Conservation (phyloP, 495 filamentous ascomycete genomes). For the Annulohypoxylon nitens region DNA sequence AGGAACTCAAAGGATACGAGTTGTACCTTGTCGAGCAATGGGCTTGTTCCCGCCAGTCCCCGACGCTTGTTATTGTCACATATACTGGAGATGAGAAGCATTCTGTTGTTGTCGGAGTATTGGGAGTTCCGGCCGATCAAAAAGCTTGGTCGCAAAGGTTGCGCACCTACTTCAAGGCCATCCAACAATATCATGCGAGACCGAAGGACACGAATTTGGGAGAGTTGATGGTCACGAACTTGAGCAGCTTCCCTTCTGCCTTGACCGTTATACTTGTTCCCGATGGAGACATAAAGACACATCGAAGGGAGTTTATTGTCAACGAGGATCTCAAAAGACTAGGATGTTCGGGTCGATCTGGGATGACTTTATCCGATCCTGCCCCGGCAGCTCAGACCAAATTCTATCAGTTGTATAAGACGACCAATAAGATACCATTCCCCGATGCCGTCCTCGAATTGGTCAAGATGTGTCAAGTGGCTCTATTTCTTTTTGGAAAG, state of each 20-base stretch:
- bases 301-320: slow-evolving; percentile 89
- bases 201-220: slow-evolving; percentile 86
- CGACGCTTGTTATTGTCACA: slow-evolving; percentile 91
- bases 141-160: slow-evolving; percentile 82
- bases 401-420: slow-evolving; percentile 90
- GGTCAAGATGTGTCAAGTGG: slow-evolving; percentile 92
- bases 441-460: slow-evolving; percentile 85
- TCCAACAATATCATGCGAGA: slow-evolving; percentile 85
- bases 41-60: slow-evolving; percentile 91
- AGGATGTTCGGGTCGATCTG: slow-evolving; percentile 90
- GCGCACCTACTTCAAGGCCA: slow-evolving; percentile 85
- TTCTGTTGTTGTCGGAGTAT: slow-evolving; percentile 79
- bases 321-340: slow-evolving; percentile 95
- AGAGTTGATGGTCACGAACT: slow-evolving; percentile 91
- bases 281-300: slow-evolving; percentile 83
- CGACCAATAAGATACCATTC: slow-evolving; percentile 81
- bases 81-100: slow-evolving; percentile 91
- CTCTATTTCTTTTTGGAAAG: slow-evolving; percentile 88
- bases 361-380: slow-evolving; percentile 81
- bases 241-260: slow-evolving; percentile 88
- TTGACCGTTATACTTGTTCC: slow-evolving; percentile 91
- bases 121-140: slow-evolving; percentile 87
- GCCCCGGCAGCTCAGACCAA: slow-evolving; percentile 86
- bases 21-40: slow-evolving; percentile 97
- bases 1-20: slow-evolving; percentile 84